Evolutionary conservation across 2,329 filamentous ascomycete species (phyloP), one percentile per base, ranked within the genome.

Genomic region (Monosporascus sp.): DNA sequence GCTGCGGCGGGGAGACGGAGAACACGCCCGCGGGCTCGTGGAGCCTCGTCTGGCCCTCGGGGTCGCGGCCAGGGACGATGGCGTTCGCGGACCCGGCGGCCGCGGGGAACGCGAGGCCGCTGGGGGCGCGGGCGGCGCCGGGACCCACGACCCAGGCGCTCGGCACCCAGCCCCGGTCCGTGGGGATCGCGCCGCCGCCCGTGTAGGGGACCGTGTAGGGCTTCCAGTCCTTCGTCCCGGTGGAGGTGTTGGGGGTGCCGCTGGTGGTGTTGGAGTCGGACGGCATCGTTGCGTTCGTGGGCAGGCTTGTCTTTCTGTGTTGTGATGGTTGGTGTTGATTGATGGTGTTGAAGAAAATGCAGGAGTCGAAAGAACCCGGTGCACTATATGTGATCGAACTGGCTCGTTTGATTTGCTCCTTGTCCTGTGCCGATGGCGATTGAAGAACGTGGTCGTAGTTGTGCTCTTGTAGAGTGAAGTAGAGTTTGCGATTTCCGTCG

Each of bases 171-270:
- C 58, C 59, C 14, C 58, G 49, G 20, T 53, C 54, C 6, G 53
- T 58, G 48, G 55, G 61, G 37, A 61, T 47, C n/a, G 61, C 56
- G 15, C 61, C 57, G 7, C 55, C 55, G 18, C 63, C 62, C 8
- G 60, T 64, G 56, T 66, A 65, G 20, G 64, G 63, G 17, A 61
- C 58, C 15, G 63, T 66, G 52, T 66, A 64, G 2, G 63, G 64
- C 41, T 58, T 61, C 45, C 59, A 60, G n/a, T 59, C 55, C 24
- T 52, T 52, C 5, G 35, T 40, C 38, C 45, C 46, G 43, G 20
- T 47, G 37, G 40, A 44, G 24, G 14, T 40, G 37, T 5, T 35
- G 28, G 2, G 28, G 43, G 3, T 35, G 31, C 31, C 11, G 11
- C 5, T 35, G 1, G 31, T 5, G 11, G 2, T 47, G 38, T 54